A percentile compares a stretch with the other conserved stretches of the same genome.
These are phyloP conservation scores for Uromyces viciae-fabae DNA, from an alignment of 1,284 basidiomycete species.

Conservation along the genomic window DNA sequence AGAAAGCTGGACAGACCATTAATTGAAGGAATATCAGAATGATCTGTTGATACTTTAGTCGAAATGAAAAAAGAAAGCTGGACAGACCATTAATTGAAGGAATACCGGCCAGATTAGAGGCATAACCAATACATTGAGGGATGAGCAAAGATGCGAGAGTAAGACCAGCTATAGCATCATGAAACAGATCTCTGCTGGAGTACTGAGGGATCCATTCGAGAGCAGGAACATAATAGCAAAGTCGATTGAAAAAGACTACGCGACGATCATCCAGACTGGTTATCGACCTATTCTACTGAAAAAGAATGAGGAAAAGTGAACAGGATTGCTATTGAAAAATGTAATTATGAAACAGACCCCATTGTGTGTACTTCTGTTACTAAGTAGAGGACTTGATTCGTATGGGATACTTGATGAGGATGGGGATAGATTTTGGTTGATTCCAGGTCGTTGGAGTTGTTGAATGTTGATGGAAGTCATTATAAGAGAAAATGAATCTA, in stretches of 20 bases:
- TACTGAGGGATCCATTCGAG: slow-evolving; percentile 44
- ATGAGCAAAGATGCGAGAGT: slow-evolving; percentile 84
- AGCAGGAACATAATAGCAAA: slow-evolving; percentile 41
- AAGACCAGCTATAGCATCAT: slow-evolving; percentile 74
- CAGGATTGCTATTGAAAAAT: no score
- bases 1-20: slow-evolving; percentile 45
- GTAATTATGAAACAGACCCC: no score
- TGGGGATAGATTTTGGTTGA: no score
- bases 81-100: slow-evolving; percentile 50
- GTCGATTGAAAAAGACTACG: slow-evolving; percentile 7
- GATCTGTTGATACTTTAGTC: slow-evolving; percentile 62
- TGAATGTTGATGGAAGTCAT: no score
- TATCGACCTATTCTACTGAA: no score
- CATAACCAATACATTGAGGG: slow-evolving; percentile 85
- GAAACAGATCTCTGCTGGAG: slow-evolving; percentile 16
- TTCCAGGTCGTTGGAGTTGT: no score
- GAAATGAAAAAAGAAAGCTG: slow-evolving; percentile 49
- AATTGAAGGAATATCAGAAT: slow-evolving; percentile 55
- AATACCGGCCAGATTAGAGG: slow-evolving; percentile 68
- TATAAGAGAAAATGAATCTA: no score
- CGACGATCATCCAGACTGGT: slow-evolving; percentile 1
- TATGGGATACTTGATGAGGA: no score
- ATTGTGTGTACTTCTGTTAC: no score
- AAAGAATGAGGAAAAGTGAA: no score
- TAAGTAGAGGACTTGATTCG: no score